Base-by-base conservation (phyloP, 2,329 filamentous ascomycete genomes). In the Fusarium sp. region DNA sequence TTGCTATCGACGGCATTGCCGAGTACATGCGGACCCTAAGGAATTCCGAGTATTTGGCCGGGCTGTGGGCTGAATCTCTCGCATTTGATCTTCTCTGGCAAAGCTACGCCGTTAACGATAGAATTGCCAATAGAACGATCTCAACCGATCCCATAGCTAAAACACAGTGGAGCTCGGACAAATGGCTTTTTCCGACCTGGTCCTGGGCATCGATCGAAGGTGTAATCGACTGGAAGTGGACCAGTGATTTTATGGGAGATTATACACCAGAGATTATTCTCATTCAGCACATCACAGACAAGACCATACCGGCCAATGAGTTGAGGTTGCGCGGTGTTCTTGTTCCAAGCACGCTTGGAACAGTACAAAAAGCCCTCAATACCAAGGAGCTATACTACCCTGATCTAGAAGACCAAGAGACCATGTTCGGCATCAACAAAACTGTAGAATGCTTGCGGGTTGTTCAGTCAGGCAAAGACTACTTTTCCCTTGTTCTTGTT, bases 141-240 rank as follows among this genome's bases (percentile, higher is more conserved):
- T 12, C 18, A 1, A 3, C 28, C 6, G 16, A 50, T 18, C 16
- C 47, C 3, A 6, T 6, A 6, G 12, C 11, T 1, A 51, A 36
- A 11, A 51, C 47, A 12, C 3, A 3, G 6, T 51, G 47, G 31
- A 51, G 31, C 31, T 51, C 47, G 7, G 3, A 7, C 0, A 51
- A n/a, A 27, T 37, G 31, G 47, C 28, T 51, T 4, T 51, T 51
- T 13, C 47, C 47, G 5, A 51, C 47, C 3, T 51, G 47, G 47
- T 51, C 47, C 11, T 51, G 47, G 47, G 47, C 31, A 7, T 51
- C 47, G 2, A 50, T 50, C 8, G 0, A 50, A 11, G 31, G 16
- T 0, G 1, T 31, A 0, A 31, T 3, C 6, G 0, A 30, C 1
- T 48, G 46, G 28, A 0, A 15, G 2, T 48, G 46, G 28, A 8